A percentile compares a stretch with the other conserved stretches of the same genome.
These are phyloP conservation scores for Linaria vulgaris DNA, from an alignment of 257 asterid genomes.

Conservation along the genomic window DNA sequence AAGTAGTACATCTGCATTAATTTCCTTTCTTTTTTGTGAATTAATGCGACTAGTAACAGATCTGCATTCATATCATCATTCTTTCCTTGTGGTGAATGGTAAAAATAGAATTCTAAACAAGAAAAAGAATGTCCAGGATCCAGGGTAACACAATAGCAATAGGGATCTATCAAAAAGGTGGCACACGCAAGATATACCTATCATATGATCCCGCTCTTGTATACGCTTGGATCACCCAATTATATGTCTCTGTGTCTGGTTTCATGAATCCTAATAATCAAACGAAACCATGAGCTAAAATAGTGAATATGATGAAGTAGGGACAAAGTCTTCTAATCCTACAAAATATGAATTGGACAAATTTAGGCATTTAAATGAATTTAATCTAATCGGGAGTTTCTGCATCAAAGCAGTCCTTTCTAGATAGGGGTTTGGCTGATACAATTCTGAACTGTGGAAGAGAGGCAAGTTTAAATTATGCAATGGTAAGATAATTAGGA, in stretches of 20 bases:
- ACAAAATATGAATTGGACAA: neutral
- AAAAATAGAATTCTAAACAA: slow-evolving; percentile 4
- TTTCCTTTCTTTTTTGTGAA: no score
- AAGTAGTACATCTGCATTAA: slow-evolving; percentile 11
- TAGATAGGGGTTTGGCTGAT: neutral
- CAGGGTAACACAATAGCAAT: slow-evolving; percentile 12
- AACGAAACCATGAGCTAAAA: slow-evolving; percentile 28
- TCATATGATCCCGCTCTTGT: slow-evolving; percentile 98
- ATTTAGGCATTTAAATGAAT: slow-evolving; percentile 13
- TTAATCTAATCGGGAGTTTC: slow-evolving; percentile 15
- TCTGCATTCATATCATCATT: slow-evolving; percentile 3
- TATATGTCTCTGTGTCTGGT: slow-evolving; percentile 95
- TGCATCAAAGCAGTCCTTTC: slow-evolving; percentile 21
- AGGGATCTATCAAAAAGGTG: neutral
- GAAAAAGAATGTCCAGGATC: slow-evolving; percentile 9
- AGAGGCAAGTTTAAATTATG: slow-evolving; percentile 10
- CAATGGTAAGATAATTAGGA: neutral
- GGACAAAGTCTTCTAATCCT: neutral
- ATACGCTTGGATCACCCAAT: slow-evolving; percentile 99
- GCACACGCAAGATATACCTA: slow-evolving; percentile 43
- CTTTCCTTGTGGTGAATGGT: neutral
- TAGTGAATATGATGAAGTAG: slow-evolving; percentile 12
- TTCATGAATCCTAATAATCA: slow-evolving; percentile 75
- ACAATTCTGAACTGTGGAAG: neutral
- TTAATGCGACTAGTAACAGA: no score